phyloP scores from a whole-genome alignment of 352 stramenopile species.

The Phytopythium montanum region DNA sequence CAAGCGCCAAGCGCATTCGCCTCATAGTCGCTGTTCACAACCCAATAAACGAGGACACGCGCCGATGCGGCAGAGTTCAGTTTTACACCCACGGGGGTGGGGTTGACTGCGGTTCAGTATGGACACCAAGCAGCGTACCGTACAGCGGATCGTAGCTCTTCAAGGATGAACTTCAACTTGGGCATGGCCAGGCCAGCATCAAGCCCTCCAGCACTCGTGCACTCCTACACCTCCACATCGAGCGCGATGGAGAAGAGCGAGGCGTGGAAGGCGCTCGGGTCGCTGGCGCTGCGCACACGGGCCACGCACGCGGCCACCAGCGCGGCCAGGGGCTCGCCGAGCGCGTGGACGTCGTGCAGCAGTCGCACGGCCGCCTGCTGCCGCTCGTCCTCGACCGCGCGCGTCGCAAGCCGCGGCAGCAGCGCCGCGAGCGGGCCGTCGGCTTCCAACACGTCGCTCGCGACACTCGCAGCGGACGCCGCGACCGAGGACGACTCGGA shows the following conservation, averaged over 20 bases:
- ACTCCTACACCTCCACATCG: constrained; percentile 22
- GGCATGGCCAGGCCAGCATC: neutral
- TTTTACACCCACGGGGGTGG: too few relatives aligned
- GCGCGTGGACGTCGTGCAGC: constrained; percentile 35
- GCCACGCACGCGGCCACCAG: constrained; percentile 31
- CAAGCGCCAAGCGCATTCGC: neutral
- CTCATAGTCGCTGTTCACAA: too few relatives aligned
- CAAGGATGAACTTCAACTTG: neutral
- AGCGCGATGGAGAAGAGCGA: constrained; percentile 63
- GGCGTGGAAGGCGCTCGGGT: constrained; percentile 30
- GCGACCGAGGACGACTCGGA: constrained; percentile 4
- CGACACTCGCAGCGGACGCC: constrained; percentile 5
- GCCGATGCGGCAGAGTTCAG: too few relatives aligned
- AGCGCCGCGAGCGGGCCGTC: constrained; percentile 28
- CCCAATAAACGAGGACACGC: too few relatives aligned
- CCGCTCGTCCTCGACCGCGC: constrained; percentile 51
- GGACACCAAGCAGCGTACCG: neutral
- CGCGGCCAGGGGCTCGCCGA: constrained; percentile 18
- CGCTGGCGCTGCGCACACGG: constrained; percentile 27
- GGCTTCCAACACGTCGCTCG: constrained; percentile 28
- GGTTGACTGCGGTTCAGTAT: neutral
- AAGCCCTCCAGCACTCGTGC: too few relatives aligned
- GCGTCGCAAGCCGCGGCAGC: constrained; percentile 43
- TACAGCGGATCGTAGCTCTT: neutral
- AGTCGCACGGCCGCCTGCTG: constrained; percentile 54